Percentiles rank a stretch among this genome's conserved stretches.
These are phyloP conservation scores for Globisporangium acanthophoron DNA, from an alignment of 352 stramenopile species.

Conservation along the genomic window DNA sequence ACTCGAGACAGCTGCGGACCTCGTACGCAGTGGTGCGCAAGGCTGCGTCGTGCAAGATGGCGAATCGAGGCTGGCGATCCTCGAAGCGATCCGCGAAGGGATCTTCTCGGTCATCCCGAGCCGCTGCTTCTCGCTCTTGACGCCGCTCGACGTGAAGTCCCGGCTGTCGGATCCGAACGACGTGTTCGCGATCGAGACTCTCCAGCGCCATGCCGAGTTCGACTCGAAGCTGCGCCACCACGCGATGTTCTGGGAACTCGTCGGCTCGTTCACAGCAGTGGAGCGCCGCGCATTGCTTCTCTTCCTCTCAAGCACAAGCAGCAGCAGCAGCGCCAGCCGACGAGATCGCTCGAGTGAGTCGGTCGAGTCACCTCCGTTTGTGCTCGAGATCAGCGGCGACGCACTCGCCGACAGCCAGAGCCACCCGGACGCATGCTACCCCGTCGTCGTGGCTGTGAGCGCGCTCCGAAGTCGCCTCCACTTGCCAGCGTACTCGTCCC, in stretches of 20 bases:
- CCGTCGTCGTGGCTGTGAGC: slow-evolving; percentile 33
- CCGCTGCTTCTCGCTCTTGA: slow-evolving; percentile 39
- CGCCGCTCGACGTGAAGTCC: slow-evolving; percentile 23
- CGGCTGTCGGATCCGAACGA: slow-evolving; percentile 31
- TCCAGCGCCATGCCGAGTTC: slow-evolving; percentile 31
- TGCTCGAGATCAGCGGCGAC: slow-evolving; percentile 38
- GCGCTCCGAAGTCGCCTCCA: slow-evolving; percentile 34
- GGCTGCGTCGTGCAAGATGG: neutral
- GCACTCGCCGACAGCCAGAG: slow-evolving; percentile 34
- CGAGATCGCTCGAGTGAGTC: neutral
- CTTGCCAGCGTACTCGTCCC: slow-evolving; percentile 53
- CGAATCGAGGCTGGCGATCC: slow-evolving; percentile 6
- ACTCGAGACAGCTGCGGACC: neutral
- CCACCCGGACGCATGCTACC: slow-evolving; percentile 54
- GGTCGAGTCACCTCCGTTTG: slow-evolving; percentile 13
- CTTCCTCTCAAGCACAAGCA: slow-evolving; percentile 29
- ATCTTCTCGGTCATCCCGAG: slow-evolving; percentile 46
- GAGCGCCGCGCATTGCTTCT: slow-evolving; percentile 35
- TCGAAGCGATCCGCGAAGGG: slow-evolving; percentile 46
- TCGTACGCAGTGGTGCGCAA: neutral
- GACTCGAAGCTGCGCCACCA: slow-evolving; percentile 20
- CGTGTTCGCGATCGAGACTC: slow-evolving; percentile 11
- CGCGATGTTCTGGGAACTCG: slow-evolving; percentile 40
- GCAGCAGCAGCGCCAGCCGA: neutral
- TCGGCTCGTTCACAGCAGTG: slow-evolving; percentile 33